phyloP scores from a whole-genome alignment of 768 basidiomycete genomes.

The Auricularia cornea region DNA sequence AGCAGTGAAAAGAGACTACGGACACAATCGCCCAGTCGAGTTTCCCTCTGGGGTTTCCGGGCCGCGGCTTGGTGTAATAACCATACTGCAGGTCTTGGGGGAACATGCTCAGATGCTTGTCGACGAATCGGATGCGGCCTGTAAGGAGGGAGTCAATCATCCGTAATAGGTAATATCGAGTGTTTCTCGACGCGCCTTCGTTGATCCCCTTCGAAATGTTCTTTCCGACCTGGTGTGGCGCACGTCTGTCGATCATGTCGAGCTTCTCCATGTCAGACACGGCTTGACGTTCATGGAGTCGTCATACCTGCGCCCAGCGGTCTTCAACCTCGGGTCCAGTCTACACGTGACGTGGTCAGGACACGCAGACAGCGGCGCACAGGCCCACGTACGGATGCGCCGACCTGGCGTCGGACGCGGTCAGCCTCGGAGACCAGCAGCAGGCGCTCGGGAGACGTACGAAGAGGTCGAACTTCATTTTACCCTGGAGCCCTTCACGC shows the following conservation, averaged over 20 bases:
- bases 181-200: constrained; percentile 4
- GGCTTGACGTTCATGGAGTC: not conserved
- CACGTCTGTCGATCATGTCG: constrained; percentile 15
- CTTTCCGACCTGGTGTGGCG: constrained; percentile 22
- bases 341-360: not conserved
- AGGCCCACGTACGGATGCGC: not conserved
- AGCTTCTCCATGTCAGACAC: not conserved
- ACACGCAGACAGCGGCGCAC: not conserved
- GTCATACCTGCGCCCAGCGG: constrained; percentile 13
- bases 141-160: not conserved
- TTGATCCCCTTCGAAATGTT: constrained; percentile 19
- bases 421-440: no score
- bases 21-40: constrained; percentile 20
- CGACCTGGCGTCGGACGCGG: constrained; percentile 1
- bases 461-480: constrained; percentile 18
- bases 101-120: constrained; percentile 18
- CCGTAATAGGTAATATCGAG: not conserved
- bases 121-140: constrained; percentile 15
- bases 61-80: constrained; percentile 15
- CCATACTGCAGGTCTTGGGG: constrained; percentile 12
- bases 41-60: constrained; percentile 9
- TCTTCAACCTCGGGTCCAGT: constrained; percentile 15
- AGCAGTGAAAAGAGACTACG: no score
- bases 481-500: constrained; percentile 16
- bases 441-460: not conserved